Evolutionary conservation across 202 grass and related monocot genomes (phyloP).

Genomic region (Hordeum pubiflorum): DNA sequence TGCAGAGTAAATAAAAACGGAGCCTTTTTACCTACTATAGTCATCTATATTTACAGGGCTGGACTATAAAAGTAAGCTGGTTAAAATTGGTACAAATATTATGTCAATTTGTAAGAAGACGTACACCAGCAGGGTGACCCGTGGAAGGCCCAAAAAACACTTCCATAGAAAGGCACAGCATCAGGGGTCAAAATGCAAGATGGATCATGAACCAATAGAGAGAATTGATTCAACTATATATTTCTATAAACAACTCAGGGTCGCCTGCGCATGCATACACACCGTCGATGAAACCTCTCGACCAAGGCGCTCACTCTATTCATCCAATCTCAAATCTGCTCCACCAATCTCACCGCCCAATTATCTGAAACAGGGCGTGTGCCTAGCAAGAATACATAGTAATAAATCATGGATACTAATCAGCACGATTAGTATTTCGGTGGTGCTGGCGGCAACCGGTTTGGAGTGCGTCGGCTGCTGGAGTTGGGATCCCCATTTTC

Average conservation of each 20-base stretch:
- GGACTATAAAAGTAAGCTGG: neutral
- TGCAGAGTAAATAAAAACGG: too few species aligned
- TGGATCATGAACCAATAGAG: slow-evolving; percentile 29
- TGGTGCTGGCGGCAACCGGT: slow-evolving; percentile 73
- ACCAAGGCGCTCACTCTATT: slow-evolving; percentile 10
- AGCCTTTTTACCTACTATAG: too few species aligned
- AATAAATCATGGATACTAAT: slow-evolving; percentile 32
- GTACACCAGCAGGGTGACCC: neutral
- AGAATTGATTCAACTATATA: slow-evolving; percentile 32
- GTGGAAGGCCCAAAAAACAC: neutral
- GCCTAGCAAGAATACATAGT: slow-evolving; percentile 43
- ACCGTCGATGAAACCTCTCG: slow-evolving; percentile 15
- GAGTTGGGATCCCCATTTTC: slow-evolving; percentile 88
- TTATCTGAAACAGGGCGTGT: slow-evolving; percentile 33
- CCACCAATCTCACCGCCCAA: slow-evolving; percentile 29
- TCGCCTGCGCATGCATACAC: too few species aligned
- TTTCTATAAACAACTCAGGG: neutral
- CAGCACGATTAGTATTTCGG: slow-evolving; percentile 57
- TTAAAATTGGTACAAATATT: neutral
- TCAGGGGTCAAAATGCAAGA: slow-evolving; percentile 1
- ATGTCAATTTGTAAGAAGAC: neutral
- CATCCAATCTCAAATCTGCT: slow-evolving; percentile 14
- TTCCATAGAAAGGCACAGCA: neutral
- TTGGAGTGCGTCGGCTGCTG: slow-evolving; percentile 72
- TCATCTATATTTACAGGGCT: too few species aligned